Conservation (phyloP, 306 rosid genomes). For the Corylus heterophylla region DNA sequence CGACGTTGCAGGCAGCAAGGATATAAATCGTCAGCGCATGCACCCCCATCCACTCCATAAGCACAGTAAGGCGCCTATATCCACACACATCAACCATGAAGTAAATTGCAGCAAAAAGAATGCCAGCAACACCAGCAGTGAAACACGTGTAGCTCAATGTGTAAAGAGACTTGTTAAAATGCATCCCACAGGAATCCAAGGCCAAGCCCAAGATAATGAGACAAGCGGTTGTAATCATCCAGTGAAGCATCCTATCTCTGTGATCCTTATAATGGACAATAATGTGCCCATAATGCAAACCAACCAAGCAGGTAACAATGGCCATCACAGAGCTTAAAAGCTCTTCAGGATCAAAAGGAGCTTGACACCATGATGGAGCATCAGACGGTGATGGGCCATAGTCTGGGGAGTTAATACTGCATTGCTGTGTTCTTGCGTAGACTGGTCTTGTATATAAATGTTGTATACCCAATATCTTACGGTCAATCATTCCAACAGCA, state of each 20-base stretch:
- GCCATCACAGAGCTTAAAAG: constrained; percentile 92
- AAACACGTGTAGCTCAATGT: constrained; percentile 79
- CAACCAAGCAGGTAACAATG: constrained; percentile 86
- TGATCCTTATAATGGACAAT: constrained; percentile 85
- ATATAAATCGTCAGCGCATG: constrained; percentile 79
- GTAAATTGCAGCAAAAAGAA: constrained; percentile 74
- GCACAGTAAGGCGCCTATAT: constrained; percentile 49
- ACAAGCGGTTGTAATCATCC: constrained; percentile 42
- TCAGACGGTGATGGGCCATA: constrained; percentile 79
- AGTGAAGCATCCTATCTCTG: constrained; percentile 42
- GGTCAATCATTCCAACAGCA: constrained; percentile 89
- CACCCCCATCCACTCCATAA: constrained; percentile 90
- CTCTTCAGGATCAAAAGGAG: constrained; percentile 99
- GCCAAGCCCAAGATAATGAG: constrained; percentile 38
- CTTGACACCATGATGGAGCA: constrained; percentile 99
- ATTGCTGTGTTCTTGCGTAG: constrained; percentile 81
- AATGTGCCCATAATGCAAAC: constrained; percentile 88
- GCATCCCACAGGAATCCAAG: constrained; percentile 60
- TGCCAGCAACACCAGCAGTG: constrained; percentile 85
- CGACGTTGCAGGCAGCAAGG: constrained; percentile 80
- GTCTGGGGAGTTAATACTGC: constrained; percentile 84
- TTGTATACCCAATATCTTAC: constrained; percentile 64
- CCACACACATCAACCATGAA: constrained; percentile 91
- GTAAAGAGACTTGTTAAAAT: constrained; percentile 87
- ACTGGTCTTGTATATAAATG: constrained; percentile 68